phyloP scores from a whole-genome alignment of 2,329 filamentous ascomycete genomes.

The Microdochium nivale region DNA sequence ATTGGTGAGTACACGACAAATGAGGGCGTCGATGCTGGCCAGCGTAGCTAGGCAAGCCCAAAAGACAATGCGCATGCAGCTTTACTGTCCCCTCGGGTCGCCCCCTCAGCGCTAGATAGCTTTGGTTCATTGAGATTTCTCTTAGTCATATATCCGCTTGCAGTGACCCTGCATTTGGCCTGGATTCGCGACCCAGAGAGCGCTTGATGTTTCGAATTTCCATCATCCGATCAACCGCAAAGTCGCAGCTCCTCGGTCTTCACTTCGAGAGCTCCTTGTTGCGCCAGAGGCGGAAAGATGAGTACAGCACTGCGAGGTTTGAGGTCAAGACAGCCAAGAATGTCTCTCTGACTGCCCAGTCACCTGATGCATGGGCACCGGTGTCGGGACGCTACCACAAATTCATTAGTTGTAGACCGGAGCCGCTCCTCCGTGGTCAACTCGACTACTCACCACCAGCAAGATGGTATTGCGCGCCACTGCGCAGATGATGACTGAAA shows the following conservation, averaged over 20 bases:
- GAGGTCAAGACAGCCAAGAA: conserved; percentile 4
- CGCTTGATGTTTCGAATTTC: background rate
- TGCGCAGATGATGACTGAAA: conserved; percentile 4
- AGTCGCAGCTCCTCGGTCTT: background rate
- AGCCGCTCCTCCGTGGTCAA: background rate
- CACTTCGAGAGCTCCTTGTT: background rate
- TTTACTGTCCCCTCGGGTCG: no score
- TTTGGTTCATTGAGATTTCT: no score
- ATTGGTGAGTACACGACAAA: background rate
- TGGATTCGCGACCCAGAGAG: no score
- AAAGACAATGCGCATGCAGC: no score
- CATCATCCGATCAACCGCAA: no score
- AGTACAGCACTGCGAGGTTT: conserved; percentile 4
- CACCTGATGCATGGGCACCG: conserved; percentile 2
- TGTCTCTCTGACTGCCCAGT: conserved; percentile 4
- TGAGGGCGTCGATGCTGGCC: background rate
- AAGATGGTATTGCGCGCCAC: conserved; percentile 4
- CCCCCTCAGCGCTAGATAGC: no score
- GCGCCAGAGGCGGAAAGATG: background rate
- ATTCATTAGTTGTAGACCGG: background rate
- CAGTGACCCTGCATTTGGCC: no score
- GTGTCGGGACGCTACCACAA: conserved; percentile 1
- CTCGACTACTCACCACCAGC: conserved; percentile 1
- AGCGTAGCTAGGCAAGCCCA: background rate
- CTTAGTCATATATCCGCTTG: no score